phyloP scores from a whole-genome alignment of 2,329 filamentous ascomycete genomes.

The Endocalyx cinctus region DNA sequence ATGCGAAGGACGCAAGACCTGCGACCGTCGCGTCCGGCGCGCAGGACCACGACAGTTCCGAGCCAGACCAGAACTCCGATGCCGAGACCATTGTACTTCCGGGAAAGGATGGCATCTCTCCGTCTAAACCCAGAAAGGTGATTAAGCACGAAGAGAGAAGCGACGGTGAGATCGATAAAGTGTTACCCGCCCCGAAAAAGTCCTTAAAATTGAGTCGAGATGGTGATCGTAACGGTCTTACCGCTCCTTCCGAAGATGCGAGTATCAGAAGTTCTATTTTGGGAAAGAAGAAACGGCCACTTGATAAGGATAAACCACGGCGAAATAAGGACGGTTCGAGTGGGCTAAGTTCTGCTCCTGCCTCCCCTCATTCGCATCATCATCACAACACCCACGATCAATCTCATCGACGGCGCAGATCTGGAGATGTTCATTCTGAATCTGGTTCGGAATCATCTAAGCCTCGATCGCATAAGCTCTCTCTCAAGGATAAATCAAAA shows the following conservation, averaged over 20 bases:
- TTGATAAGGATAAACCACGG: constrained; percentile 37
- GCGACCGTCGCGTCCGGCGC: too few relatives aligned
- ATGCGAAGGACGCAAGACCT: too few relatives aligned
- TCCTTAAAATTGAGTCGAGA: constrained; percentile 31
- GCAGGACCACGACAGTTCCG: constrained; percentile 38
- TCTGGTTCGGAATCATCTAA: constrained; percentile 54
- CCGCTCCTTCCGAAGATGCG: constrained; percentile 29
- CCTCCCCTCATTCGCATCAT: constrained; percentile 45
- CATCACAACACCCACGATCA: constrained; percentile 17
- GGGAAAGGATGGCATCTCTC: constrained; percentile 60
- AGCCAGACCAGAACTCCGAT: constrained; percentile 60
- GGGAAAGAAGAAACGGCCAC: constrained; percentile 48
- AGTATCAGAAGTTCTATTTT: too few relatives aligned
- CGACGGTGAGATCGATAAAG: constrained; percentile 46
- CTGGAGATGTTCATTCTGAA: constrained; percentile 37
- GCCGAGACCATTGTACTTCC: constrained; percentile 68
- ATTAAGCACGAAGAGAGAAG: constrained; percentile 62
- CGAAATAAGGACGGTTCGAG: constrained; percentile 49
- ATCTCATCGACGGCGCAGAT: constrained; percentile 35
- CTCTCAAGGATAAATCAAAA: constrained; percentile 44
- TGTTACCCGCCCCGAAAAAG: constrained; percentile 28
- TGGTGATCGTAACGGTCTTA: constrained; percentile 19
- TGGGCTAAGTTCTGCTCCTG: constrained; percentile 54
- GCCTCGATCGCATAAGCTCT: constrained; percentile 39
- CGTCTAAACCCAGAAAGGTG: constrained; percentile 58